A percentile compares a stretch with the other conserved stretches of the same genome.
Evolutionary conservation across 805 yeast species (phyloP).

Genomic region (Ogataea salicorniae): DNA sequence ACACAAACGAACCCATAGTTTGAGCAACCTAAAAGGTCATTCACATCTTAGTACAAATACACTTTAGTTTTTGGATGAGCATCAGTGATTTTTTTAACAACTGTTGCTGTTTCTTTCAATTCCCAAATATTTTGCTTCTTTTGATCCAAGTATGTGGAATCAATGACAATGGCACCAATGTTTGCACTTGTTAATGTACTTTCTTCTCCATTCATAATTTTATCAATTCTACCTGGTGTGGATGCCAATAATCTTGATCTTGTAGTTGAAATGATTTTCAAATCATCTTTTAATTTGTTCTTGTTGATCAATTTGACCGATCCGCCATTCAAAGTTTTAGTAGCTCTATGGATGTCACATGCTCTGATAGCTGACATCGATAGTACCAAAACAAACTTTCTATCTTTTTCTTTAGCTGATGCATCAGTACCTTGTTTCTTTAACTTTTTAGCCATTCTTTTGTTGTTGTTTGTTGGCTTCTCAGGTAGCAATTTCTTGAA

Average conservation of each 20-base stretch:
- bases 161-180: conserved; percentile 52
- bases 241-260: conserved; percentile 50
- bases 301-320: conserved; percentile 71
- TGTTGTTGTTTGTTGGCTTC: conserved; percentile 22
- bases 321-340: conserved; percentile 39
- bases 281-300: conserved; percentile 64
- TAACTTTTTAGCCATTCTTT: conserved; percentile 25
- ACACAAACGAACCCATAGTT: no score
- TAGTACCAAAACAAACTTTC: conserved; percentile 46
- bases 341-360: conserved; percentile 74
- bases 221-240: conserved; percentile 57
- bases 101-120: conserved; percentile 38
- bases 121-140: conserved; percentile 63
- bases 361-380: conserved; percentile 82
- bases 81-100: conserved; percentile 35
- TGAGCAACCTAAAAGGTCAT: background rate
- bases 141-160: conserved; percentile 54
- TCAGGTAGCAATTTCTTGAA: conserved; percentile 43
- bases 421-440: conserved; percentile 18
- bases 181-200: conserved; percentile 36
- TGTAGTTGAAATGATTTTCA: conserved; percentile 39
- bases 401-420: conserved; percentile 13
- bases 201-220: conserved; percentile 41
- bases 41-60: conserved; percentile 40
- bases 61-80: conserved; percentile 40